A percentile compares a stretch with the other conserved stretches of the same genome.
Evolutionary conservation across 2,329 filamentous ascomycete genomes (phyloP).

Genomic region (Diaporthe capsici): DNA sequence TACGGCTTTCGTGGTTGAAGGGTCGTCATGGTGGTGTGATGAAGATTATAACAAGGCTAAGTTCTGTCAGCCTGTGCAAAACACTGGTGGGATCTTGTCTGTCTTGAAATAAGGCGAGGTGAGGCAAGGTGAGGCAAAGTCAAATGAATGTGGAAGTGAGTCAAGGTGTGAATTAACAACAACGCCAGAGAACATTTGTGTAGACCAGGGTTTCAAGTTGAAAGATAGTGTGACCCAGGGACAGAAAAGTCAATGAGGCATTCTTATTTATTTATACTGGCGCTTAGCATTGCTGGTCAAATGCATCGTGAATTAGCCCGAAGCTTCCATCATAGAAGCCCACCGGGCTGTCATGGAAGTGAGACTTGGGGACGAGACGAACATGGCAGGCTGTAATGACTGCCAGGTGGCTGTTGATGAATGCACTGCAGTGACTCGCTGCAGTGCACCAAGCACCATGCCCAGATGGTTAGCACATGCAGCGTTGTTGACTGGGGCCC

Average conservation of each 20-base stretch:
- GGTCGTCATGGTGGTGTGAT: slow-evolving; percentile 78
- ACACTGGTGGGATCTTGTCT: not conserved
- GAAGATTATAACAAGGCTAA: not conserved
- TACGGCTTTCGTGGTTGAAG: slow-evolving; percentile 83
- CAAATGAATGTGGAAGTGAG: slow-evolving; percentile 4
- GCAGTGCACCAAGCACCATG: not conserved
- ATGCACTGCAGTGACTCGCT: not conserved
- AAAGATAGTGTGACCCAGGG: not conserved
- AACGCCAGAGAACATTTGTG: not conserved
- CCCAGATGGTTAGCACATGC: not conserved
- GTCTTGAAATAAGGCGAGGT: not conserved
- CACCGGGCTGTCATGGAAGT: not conserved
- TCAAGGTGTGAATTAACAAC: not conserved
- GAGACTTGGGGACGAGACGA: not conserved
- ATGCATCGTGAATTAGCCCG: slow-evolving; percentile 1
- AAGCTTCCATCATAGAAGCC: not conserved
- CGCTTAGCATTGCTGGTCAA: slow-evolving; percentile 3
- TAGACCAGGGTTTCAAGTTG: not conserved
- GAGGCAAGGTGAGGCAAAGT: not conserved
- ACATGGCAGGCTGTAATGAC: too few species aligned
- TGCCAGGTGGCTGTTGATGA: not conserved
- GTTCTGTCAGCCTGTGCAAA: not conserved
- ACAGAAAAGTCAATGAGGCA: not conserved
- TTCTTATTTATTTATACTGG: not conserved
- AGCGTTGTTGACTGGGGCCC: not conserved